Percentiles rank a stretch among this genome's conserved stretches.
Evolutionary conservation across 768 basidiomycete genomes (phyloP).

Genomic region (Daedaleopsis sinensis): DNA sequence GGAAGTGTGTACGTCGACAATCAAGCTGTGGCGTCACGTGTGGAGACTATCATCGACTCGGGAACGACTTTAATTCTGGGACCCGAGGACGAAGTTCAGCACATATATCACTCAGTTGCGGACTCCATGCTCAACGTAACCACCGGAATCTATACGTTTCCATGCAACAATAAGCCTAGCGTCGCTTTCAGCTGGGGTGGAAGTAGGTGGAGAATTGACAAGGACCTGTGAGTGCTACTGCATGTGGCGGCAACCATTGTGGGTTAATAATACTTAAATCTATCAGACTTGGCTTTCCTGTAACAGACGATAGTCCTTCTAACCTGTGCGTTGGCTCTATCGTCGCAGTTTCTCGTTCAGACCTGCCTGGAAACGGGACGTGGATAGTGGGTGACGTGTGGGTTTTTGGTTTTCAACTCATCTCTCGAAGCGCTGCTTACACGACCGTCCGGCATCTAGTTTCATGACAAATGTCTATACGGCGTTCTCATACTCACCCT

Average conservation of each 20-base stretch:
- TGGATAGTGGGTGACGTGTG: neutral
- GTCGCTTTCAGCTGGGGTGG: constrained; percentile 12
- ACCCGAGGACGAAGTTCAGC: neutral
- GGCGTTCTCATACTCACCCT: neutral
- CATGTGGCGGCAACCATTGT: neutral
- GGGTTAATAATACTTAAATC: too few relatives aligned
- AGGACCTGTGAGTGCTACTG: constrained; percentile 2
- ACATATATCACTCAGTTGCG: neutral
- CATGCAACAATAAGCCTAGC: constrained; percentile 1
- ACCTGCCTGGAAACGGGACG: neutral
- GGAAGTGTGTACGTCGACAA: constrained; percentile 2
- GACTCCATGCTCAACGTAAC: neutral
- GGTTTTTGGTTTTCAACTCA: neutral
- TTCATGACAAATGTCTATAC: neutral
- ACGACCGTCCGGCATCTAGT: neutral
- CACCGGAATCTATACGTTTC: constrained; percentile 23
- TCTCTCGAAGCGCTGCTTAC: neutral
- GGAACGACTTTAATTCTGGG: constrained; percentile 24
- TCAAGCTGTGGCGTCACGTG: neutral
- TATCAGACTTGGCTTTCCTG: too few relatives aligned
- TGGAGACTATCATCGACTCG: constrained; percentile 24
- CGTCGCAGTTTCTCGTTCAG: too few relatives aligned
- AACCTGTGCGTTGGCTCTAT: too few relatives aligned
- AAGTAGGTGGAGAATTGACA: constrained; percentile 1
- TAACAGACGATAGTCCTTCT: too few relatives aligned